Base-by-base conservation (phyloP, 495 filamentous ascomycete species). In the Chaetomium cochliodes region DNA sequence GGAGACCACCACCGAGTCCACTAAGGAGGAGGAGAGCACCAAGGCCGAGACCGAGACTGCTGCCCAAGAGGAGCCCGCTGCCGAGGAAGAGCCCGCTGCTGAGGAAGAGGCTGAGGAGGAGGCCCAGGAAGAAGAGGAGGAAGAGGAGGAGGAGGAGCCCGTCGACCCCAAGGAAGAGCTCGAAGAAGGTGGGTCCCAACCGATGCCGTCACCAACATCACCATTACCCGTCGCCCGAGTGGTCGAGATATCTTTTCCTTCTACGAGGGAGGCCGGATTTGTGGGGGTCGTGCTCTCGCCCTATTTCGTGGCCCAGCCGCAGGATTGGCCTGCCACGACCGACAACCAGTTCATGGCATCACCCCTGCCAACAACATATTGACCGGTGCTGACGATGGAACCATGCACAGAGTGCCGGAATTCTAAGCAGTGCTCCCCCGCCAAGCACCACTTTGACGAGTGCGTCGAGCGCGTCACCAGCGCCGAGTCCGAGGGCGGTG, bases 381-480 rank as follows among this genome's bases (percentile, higher is more conserved):
- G 20, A 28, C 30, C 52, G 28, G 62, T 20, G 68, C 76, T 78
- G 65, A 78, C 69, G 46, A 22, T 70, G 52, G 49, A 41, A 51
- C 63, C 47, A 33, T 51, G 20, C 71, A 66, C 78, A 98, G 96
- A 96, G 69, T 98, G 96, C 83, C 84, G 84, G 76, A 83, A 90
- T 73, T 91, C 92, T 63, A 85, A 90, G 73, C 80, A 90, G 79
- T 98, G 94, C 80, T 81, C 87, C 52, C 88, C 90, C 33, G 84
- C 85, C 69, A 98, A 97, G 86, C 93, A 98, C 85, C 94, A 98
- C 84, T 98, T 87, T 79, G 93, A 97, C 66, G 92, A 97, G 79
- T 98, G 94, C 76, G 90, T 92, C 70, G 92, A 96, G 82, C 92
- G 94, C 69, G 94, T 97, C 68, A 93, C 87, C 63, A 78, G 77